Evolutionary conservation across 2,329 filamentous ascomycete genomes (phyloP), one percentile per base, ranked within the genome.

Genomic region (Diaporthe ampelina): DNA sequence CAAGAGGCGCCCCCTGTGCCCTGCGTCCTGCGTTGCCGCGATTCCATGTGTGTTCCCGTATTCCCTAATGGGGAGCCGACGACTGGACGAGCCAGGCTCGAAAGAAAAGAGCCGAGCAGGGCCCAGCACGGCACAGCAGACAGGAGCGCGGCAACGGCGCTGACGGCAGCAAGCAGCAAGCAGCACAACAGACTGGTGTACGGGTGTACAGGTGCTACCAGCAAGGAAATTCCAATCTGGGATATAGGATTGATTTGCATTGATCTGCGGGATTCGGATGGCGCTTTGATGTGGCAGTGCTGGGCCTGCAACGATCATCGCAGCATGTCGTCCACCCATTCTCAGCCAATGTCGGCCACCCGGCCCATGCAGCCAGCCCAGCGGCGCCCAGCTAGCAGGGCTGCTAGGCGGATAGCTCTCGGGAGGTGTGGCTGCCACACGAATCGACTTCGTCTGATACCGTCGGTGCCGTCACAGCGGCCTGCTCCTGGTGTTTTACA

Each of bases 281-380:
- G 45, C 54, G 59, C 59, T 40, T 61, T 13, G 50, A 43, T 73
- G 73, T 73, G 73, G 73, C 73, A 73, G 73, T 75, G 73, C 70
- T 69, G 17, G n/a, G 32, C 45, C 21, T 67, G 63, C 63, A 67
- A 67, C 63, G 63, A 67, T 67, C 63, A 67, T 67, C 63, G 63
- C 32, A 67, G 63, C 45, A 52, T 37, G 21, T 52, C 32, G 52
- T 48, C 63, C 63, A 67, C 52, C 21, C 63, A 43, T 40, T 37
- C 40, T 43, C 13, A 43, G 40, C 40, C 40, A 43, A 52, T 67
- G 61, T 67, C 45, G 8, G 17, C 29, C 29, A 52, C 32, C 63
- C 29, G n/a, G 48, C 10, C 63, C 61, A 35, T n/a, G 10, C 15
- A 15, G 17, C 26, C 59, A 29, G 40, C 37, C 58, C 40, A 45